phyloP scores from a whole-genome alignment of 169 alveolate genomes.

The Cryptosporidium canis region DNA sequence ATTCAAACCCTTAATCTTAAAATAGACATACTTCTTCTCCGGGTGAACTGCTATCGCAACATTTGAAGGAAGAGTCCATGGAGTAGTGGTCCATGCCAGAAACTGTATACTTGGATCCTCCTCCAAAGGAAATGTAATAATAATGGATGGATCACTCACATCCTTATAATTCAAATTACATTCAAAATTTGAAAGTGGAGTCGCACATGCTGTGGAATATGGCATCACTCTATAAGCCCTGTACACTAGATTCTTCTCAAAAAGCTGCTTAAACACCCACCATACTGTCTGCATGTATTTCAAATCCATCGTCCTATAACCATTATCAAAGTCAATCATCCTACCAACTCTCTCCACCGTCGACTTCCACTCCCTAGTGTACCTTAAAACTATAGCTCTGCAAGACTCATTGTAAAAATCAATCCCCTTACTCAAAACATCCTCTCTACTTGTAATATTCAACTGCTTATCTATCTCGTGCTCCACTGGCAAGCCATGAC shows the following conservation, averaged over 20 bases:
- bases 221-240: conserved; percentile 98
- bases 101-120: conserved; percentile 82
- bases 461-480: conserved; percentile 94
- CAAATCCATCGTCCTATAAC: conserved; percentile 97
- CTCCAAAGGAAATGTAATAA: conserved; percentile 91
- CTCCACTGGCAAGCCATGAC: conserved; percentile 99
- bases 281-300: conserved; percentile 97
- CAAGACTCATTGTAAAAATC: conserved; percentile 88
- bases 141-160: conserved; percentile 95
- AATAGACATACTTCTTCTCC: conserved; percentile 88
- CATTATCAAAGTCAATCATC: conserved; percentile 99
- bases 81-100: conserved; percentile 99
- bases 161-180: conserved; percentile 93
- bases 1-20: conserved; percentile 79
- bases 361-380: conserved; percentile 93
- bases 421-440: conserved; percentile 91
- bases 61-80: conserved; percentile 99
- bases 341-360: conserved; percentile 94
- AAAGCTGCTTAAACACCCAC: conserved; percentile 92
- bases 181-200: conserved; percentile 98
- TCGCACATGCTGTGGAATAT: conserved; percentile 95
- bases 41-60: conserved; percentile 95
- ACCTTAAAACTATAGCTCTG: conserved; percentile 95
- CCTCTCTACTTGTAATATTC: conserved; percentile 89
- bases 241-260: conserved; percentile 92